A percentile compares a stretch with the other conserved stretches of the same genome.
phyloP scores from a whole-genome alignment of 2,329 filamentous ascomycete genomes.

The Fusarium nygamai region DNA sequence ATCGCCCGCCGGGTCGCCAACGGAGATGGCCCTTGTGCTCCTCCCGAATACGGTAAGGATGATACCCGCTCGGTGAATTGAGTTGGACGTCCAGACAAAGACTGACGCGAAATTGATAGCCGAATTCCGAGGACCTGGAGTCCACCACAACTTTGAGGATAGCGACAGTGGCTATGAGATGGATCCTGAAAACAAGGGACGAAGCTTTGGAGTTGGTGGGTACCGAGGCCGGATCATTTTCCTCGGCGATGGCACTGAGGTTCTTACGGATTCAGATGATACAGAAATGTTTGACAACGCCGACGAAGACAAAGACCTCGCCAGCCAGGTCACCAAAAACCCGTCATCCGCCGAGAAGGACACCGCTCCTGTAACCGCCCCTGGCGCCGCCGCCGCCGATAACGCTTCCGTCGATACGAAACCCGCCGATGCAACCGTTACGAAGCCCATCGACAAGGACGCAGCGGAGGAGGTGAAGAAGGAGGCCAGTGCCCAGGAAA shows the following conservation, averaged over 20 bases:
- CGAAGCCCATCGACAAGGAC: slow-evolving; percentile 37
- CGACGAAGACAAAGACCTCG: slow-evolving; percentile 87
- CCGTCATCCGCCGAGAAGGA: slow-evolving; percentile 43
- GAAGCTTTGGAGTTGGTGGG: slow-evolving; percentile 72
- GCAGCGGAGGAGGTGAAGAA: slow-evolving; percentile 40
- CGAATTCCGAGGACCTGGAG: slow-evolving; percentile 84
- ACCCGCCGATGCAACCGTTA: slow-evolving; percentile 30
- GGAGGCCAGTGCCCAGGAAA: slow-evolving; percentile 42
- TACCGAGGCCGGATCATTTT: slow-evolving; percentile 91
- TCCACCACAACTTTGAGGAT: slow-evolving; percentile 85
- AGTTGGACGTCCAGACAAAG: background rate
- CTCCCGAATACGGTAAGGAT: slow-evolving; percentile 98
- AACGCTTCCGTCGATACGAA: slow-evolving; percentile 41
- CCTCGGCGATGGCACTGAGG: slow-evolving; percentile 93
- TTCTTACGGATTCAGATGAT: slow-evolving; percentile 88
- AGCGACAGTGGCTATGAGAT: slow-evolving; percentile 81
- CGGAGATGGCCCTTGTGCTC: slow-evolving; percentile 97
- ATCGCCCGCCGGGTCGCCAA: slow-evolving; percentile 93
- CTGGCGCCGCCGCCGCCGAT: slow-evolving; percentile 28
- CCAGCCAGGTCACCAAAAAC: slow-evolving; percentile 80
- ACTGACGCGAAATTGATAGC: slow-evolving; percentile 58
- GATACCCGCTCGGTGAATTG: slow-evolving; percentile 49
- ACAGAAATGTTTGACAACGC: slow-evolving; percentile 91
- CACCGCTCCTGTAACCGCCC: slow-evolving; percentile 35
- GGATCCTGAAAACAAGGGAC: slow-evolving; percentile 72